These are phyloP conservation scores for Ophiocordyceps robertsii DNA, from an alignment of 2,329 filamentous ascomycete species.

Conservation along the genomic window DNA sequence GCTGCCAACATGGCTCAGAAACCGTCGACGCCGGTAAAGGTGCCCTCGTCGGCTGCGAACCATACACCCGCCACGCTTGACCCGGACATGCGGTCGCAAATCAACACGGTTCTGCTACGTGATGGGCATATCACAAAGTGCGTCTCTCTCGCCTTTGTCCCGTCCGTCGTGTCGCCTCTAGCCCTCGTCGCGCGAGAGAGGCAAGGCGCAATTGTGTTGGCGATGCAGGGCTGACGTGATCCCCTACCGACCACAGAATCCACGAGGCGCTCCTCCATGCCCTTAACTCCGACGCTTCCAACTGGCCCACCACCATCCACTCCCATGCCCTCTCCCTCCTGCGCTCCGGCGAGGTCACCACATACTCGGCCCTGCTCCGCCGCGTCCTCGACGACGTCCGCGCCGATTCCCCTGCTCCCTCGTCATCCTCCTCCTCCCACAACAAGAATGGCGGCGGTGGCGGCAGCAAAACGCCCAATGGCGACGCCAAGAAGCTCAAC, in stretches of 20 bases:
- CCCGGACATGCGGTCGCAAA: slow-evolving; percentile 46
- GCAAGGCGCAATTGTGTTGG: too few relatives aligned
- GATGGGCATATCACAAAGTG: slow-evolving; percentile 49
- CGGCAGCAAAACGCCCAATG: slow-evolving; percentile 22
- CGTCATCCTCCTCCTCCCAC: slow-evolving; percentile 9
- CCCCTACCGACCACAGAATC: slow-evolving; percentile 30
- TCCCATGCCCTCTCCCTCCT: slow-evolving; percentile 46
- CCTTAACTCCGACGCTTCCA: slow-evolving; percentile 42
- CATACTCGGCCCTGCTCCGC: slow-evolving; percentile 46
- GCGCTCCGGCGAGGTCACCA: slow-evolving; percentile 43
- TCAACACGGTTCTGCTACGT: slow-evolving; percentile 43
- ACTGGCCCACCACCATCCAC: slow-evolving; percentile 51
- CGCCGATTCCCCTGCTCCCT: slow-evolving; percentile 21
- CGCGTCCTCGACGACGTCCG: slow-evolving; percentile 50
- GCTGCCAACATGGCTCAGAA: slow-evolving; percentile 26
- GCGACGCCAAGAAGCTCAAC: slow-evolving; percentile 14
- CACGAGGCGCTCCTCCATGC: slow-evolving; percentile 50
- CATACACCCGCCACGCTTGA: slow-evolving; percentile 49
- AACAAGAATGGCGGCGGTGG: slow-evolving; percentile 8
- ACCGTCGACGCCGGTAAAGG: slow-evolving; percentile 44
- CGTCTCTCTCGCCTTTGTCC: slow-evolving; percentile 4
- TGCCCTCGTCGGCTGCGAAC: slow-evolving; percentile 43
- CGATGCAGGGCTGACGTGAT: neutral
- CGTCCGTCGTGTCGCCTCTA: too few relatives aligned
- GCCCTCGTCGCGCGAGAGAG: too few relatives aligned